Conservation (phyloP, 1,139 yeast species). For the Taphrina populina region DNA sequence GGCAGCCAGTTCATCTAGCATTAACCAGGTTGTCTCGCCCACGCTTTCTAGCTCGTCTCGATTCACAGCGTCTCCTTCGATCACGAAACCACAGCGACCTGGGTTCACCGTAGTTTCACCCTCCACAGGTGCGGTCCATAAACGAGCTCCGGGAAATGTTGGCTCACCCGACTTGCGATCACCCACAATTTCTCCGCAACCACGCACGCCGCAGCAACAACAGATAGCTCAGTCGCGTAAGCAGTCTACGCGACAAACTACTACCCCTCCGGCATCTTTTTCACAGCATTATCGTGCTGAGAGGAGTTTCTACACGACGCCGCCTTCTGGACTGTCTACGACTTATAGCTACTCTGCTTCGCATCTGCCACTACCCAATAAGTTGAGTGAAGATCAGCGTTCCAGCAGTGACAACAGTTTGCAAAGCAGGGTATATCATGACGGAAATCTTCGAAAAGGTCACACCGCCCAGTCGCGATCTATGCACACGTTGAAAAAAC, state of each 20-base stretch:
- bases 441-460: constrained; percentile 3
- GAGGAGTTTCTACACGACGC: neutral
- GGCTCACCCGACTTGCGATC: neutral
- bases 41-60: neutral
- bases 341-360: constrained; percentile 11
- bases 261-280: constrained; percentile 30
- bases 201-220: constrained; percentile 7
- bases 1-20: neutral
- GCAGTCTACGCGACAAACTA: constrained; percentile 10
- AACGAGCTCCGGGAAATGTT: neutral
- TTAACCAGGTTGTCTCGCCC: neutral
- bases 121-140: neutral
- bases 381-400: constrained; percentile 2
- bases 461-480: constrained; percentile 19
- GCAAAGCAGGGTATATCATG: neutral
- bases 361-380: constrained; percentile 17
- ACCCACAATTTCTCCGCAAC: neutral
- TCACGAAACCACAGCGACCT: neutral
- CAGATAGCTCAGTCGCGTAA: constrained; percentile 1
- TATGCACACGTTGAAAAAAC: constrained; percentile 10
- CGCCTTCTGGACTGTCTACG: constrained; percentile 4
- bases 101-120: neutral
- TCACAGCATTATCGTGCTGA: constrained; percentile 24
- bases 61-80: neutral
- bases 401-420: constrained; percentile 29